phyloP scores from a whole-genome alignment of 2,329 filamentous ascomycete species.

The Diaporthe destruens region DNA sequence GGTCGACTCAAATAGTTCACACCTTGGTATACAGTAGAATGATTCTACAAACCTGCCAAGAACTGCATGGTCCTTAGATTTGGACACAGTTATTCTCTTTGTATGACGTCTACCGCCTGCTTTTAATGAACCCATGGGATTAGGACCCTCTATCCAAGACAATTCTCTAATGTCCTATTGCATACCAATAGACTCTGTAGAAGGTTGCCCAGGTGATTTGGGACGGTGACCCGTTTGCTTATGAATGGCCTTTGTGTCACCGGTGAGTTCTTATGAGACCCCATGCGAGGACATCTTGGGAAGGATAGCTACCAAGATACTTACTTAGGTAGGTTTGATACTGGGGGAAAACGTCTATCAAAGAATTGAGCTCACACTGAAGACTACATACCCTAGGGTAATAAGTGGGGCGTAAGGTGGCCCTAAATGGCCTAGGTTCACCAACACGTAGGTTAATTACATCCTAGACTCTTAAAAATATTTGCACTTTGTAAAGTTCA shows the following conservation, averaged over 20 bases:
- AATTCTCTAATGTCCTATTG: neutral
- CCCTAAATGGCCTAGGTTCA: neutral
- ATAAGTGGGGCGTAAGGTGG: neutral
- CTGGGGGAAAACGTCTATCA: neutral
- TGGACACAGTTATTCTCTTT: neutral
- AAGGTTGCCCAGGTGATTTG: neutral
- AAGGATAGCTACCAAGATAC: neutral
- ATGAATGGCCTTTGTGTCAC: neutral
- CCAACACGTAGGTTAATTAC: too few relatives aligned
- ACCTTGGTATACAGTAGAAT: neutral
- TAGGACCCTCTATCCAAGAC: neutral
- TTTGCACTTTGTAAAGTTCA: neutral
- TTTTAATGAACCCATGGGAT: too few relatives aligned
- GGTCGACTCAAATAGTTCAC: neutral
- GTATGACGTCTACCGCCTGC: neutral
- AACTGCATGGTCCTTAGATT: too few relatives aligned
- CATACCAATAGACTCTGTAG: neutral
- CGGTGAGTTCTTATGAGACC: too few relatives aligned
- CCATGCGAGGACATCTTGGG: neutral
- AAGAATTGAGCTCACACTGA: too few relatives aligned
- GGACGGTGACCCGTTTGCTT: neutral
- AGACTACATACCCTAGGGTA: too few relatives aligned
- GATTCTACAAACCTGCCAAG: neutral
- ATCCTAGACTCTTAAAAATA: too few relatives aligned
- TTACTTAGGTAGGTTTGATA: neutral